phyloP scores from a whole-genome alignment of 2,329 filamentous ascomycete species.

The Truncatella angustata region DNA sequence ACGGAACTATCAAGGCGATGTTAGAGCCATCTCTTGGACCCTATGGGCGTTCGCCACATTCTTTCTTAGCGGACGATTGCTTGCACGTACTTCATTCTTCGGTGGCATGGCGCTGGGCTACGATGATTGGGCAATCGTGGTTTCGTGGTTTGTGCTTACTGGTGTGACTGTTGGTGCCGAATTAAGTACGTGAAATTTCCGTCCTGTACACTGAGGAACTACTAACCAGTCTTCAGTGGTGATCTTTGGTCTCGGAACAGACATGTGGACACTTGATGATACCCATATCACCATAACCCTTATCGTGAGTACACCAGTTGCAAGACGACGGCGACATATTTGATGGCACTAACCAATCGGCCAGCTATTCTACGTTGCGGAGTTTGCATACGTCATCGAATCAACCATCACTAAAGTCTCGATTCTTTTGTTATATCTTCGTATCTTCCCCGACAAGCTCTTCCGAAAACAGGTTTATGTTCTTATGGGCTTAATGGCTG shows the following conservation, averaged over 20 bases:
- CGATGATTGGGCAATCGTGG: conserved; percentile 22
- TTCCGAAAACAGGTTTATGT: conserved; percentile 11
- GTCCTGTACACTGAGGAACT: neutral
- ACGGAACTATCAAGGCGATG: conserved; percentile 11
- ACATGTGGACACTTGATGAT: conserved; percentile 18
- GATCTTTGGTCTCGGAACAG: conserved; percentile 18
- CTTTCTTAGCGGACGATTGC: conserved; percentile 15
- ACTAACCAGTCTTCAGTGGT: conserved; percentile 16
- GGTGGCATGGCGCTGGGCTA: conserved; percentile 17
- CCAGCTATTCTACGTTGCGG: conserved; percentile 14
- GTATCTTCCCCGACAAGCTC: conserved; percentile 12
- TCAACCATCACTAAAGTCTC: conserved; percentile 13
- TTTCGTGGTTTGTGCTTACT: conserved; percentile 17
- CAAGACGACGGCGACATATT: too few species aligned
- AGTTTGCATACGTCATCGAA: conserved; percentile 14
- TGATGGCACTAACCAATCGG: neutral
- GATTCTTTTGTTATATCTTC: conserved; percentile 12
- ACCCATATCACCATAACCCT: conserved; percentile 16
- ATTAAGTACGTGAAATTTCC: conserved; percentile 13
- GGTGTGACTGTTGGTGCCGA: conserved; percentile 18
- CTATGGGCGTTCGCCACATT: conserved; percentile 15
- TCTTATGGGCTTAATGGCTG: conserved; percentile 14
- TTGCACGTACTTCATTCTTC: conserved; percentile 15
- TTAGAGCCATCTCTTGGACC: conserved; percentile 15
- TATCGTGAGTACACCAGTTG: conserved; percentile 12